These are phyloP conservation scores for Coemansia sp. DNA, from an alignment of 192 early-diverging fungal genomes.

Conservation along the genomic window DNA sequence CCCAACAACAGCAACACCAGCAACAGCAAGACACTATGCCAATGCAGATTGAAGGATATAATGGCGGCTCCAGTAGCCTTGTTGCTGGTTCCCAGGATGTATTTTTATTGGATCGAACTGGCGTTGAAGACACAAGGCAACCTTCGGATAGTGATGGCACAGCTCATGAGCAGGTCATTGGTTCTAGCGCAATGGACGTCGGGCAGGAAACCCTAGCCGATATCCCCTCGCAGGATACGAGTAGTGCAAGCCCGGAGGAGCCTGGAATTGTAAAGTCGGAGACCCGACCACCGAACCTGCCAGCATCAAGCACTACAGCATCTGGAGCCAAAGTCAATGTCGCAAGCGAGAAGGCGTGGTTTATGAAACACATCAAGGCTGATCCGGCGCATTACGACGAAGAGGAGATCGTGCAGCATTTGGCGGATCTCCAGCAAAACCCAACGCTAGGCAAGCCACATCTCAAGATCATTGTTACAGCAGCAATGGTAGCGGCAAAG, in stretches of 20 bases:
- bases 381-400: constrained; percentile 56
- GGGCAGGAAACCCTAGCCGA: background rate
- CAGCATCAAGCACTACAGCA: background rate
- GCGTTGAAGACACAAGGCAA: background rate
- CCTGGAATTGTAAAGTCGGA: background rate
- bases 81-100: background rate
- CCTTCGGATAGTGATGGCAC: background rate
- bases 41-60: background rate
- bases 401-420: constrained; percentile 29
- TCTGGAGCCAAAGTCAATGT: constrained; percentile 31
- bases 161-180: background rate
- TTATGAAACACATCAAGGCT: constrained; percentile 54
- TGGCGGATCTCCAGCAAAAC: constrained; percentile 38
- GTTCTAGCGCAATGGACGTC: background rate
- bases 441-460: constrained; percentile 33
- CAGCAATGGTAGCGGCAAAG: constrained; percentile 39
- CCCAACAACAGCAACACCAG: background rate
- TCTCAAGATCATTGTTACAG: constrained; percentile 43
- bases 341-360: constrained; percentile 47
- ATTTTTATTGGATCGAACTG: background rate
- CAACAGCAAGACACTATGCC: background rate
- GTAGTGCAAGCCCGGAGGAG: background rate
- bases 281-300: background rate
- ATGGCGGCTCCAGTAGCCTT: background rate
- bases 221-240: background rate